Percentiles rank a stretch among this genome's conserved stretches.
These are phyloP conservation scores for Ophiocordyceps camponoti-rufipedis DNA, from an alignment of 2,329 filamentous ascomycete genomes.

Conservation along the genomic window DNA sequence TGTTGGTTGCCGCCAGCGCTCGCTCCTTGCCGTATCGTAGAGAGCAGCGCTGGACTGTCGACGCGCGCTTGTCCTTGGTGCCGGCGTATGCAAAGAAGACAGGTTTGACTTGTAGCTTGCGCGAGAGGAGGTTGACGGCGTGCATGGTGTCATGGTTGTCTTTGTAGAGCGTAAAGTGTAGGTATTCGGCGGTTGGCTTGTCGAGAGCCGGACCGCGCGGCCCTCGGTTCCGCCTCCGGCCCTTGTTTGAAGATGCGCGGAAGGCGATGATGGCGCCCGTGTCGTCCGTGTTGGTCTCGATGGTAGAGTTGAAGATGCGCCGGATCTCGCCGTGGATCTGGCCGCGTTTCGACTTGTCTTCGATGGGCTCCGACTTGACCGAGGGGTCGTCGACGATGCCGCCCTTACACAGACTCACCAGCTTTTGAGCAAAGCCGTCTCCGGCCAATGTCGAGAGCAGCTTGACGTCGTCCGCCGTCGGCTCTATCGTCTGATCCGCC, in stretches of 20 bases:
- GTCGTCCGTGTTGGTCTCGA: conserved; percentile 53
- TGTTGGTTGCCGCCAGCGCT: conserved; percentile 46
- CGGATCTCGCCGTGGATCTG: conserved; percentile 46
- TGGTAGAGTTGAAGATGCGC: conserved; percentile 57
- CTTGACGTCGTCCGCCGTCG: conserved; percentile 14
- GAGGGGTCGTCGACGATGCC: conserved; percentile 12
- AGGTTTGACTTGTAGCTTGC: conserved; percentile 53
- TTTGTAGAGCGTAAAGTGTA: conserved; percentile 89
- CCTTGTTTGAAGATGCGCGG: conserved; percentile 32
- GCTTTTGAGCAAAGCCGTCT: conserved; percentile 17
- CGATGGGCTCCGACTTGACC: conserved; percentile 21
- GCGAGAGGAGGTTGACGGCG: conserved; percentile 57
- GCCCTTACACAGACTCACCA: conserved; percentile 22
- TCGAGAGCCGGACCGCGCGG: conserved; percentile 11
- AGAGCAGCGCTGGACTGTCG: conserved; percentile 69
- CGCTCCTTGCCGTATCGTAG: conserved; percentile 32
- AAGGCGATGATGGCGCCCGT: conserved; percentile 45
- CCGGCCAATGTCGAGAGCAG: conserved; percentile 21
- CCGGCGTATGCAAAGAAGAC: conserved; percentile 63
- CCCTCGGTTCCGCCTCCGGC: conserved; percentile 11
- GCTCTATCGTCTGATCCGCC: conserved; percentile 5
- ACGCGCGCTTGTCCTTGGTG: conserved; percentile 78
- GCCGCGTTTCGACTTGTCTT: conserved; percentile 26
- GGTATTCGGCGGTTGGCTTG: conserved; percentile 45
- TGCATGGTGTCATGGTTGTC: conserved; percentile 98